Percentiles rank a stretch among this genome's conserved stretches.
Conservation (phyloP, 2,329 filamentous ascomycete genomes). For the Fusarium napiforme region DNA sequence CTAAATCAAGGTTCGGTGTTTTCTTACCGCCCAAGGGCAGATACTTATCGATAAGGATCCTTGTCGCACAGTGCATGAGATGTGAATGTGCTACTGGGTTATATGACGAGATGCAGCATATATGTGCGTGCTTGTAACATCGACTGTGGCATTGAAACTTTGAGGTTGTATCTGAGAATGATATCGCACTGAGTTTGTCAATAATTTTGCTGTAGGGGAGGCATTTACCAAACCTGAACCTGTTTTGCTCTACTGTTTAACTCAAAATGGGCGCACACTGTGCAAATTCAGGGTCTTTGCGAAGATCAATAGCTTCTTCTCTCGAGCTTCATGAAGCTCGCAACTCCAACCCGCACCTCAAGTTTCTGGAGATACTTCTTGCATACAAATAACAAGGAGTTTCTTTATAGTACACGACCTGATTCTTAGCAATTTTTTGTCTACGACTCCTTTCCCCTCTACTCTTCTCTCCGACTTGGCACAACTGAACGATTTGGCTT, state of each 20-base stretch:
- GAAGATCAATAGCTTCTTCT: conserved; percentile 16
- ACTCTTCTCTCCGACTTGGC: conserved; percentile 15
- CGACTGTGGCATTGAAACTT: too few relatives aligned
- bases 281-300: conserved; percentile 36
- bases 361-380: background rate
- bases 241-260: background rate
- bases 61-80: conserved; percentile 25
- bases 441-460: background rate
- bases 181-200: background rate
- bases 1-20: too few relatives aligned
- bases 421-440: background rate
- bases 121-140: background rate
- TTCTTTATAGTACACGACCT: background rate
- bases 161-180: background rate
- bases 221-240: background rate
- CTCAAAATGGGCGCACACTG: conserved; percentile 25
- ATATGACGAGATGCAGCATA: background rate
- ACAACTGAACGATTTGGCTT: conserved; percentile 8
- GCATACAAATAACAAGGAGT: background rate
- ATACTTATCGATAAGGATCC: conserved; percentile 50
- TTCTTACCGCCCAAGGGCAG: background rate
- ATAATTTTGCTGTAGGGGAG: background rate
- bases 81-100: background rate
- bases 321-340: background rate
- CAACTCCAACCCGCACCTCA: background rate